Percentiles rank a stretch among this genome's conserved stretches.
Evolutionary conservation across 495 filamentous ascomycete genomes (phyloP).

Genomic region (Hyphodiscus hymeniophilus): DNA sequence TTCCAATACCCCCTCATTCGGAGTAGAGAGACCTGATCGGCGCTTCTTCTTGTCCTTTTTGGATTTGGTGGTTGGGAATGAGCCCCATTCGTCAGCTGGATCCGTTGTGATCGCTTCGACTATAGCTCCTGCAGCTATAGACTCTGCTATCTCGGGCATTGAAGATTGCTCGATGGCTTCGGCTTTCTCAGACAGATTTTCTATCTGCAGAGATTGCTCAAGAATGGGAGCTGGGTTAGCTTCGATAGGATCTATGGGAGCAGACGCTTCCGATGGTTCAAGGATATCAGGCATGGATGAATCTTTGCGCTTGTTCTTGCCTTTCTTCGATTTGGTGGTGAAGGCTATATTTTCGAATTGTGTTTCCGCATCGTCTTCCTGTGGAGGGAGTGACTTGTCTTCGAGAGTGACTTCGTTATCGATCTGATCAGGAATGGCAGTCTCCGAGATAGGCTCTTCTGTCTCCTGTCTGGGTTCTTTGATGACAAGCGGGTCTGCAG

Average conservation of each 20-base stretch:
- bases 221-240: too few relatives aligned
- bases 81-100: conserved; percentile 9
- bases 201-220: too few relatives aligned
- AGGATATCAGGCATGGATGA: not conserved
- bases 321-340: conserved; percentile 20
- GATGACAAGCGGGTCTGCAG: not conserved
- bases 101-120: too few relatives aligned
- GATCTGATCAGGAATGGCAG: too few relatives aligned
- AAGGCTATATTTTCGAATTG: conserved; percentile 18
- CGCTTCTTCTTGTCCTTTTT: conserved; percentile 25
- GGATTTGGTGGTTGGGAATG: conserved; percentile 6
- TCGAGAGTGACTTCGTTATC: too few relatives aligned
- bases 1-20: too few relatives aligned
- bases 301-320: conserved; percentile 18
- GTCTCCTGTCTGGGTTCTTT: conserved; percentile 9
- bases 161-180: not conserved
- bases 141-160: not conserved
- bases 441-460: conserved; percentile 1
- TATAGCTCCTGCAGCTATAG: too few relatives aligned
- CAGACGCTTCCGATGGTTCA: conserved; percentile 1
- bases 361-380: conserved; percentile 8
- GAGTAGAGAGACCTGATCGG: conserved; percentile 9
- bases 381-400: not conserved
- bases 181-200: too few relatives aligned
- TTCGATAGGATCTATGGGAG: conserved; percentile 5